phyloP scores from a whole-genome alignment of 148 eudicot genomes.

The Cornus florida region DNA sequence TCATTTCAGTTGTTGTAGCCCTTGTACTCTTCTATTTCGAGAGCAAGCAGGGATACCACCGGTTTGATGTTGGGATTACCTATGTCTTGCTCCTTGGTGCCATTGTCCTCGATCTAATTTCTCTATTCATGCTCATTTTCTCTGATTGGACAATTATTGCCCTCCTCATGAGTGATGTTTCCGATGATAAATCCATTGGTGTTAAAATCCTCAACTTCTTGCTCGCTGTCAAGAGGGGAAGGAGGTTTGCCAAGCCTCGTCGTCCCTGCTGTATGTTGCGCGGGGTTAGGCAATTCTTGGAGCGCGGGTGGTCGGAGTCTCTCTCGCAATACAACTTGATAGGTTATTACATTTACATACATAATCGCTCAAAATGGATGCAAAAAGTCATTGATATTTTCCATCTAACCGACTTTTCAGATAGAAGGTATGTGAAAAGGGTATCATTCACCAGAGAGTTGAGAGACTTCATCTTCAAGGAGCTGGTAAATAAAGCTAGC shows the following conservation, averaged over 20 bases:
- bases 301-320: conserved; percentile 33
- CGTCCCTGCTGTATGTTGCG: background rate
- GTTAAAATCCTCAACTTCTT: background rate
- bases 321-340: conserved; percentile 27
- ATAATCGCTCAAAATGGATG: conserved; percentile 5
- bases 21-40: too few species aligned
- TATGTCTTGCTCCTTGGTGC: conserved; percentile 25
- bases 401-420: background rate
- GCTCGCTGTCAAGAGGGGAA: background rate
- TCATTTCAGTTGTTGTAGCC: background rate
- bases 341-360: conserved; percentile 14
- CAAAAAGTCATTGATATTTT: conserved; percentile 1
- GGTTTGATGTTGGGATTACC: too few species aligned
- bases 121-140: conserved; percentile 27
- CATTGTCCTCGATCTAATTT: conserved; percentile 28
- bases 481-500: conserved; percentile 22
- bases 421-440: conserved; percentile 20
- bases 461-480: background rate
- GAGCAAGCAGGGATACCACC: too few species aligned
- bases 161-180: background rate
- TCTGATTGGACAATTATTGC: conserved; percentile 36
- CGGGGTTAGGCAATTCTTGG: background rate
- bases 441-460: background rate
- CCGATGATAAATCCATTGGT: background rate
- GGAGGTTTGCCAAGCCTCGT: background rate